Conservation (phyloP, 495 filamentous ascomycete species). For the Chaetomium tenue region DNA sequence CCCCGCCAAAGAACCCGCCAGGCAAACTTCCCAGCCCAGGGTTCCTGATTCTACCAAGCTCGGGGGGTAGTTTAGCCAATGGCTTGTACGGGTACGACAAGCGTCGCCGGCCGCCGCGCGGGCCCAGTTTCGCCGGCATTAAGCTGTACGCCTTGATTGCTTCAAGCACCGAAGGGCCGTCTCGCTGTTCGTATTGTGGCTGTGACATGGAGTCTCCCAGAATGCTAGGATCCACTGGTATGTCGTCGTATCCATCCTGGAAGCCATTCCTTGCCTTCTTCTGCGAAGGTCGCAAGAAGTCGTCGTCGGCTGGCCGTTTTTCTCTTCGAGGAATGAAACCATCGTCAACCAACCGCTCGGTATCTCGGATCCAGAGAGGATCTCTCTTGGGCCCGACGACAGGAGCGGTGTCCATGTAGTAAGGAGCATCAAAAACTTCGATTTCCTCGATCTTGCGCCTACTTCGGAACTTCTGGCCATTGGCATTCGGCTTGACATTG, state of each 20-base stretch:
- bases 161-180: constrained; percentile 30
- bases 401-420: constrained; percentile 32
- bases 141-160: constrained; percentile 36
- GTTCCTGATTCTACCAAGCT: constrained; percentile 32
- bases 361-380: constrained; percentile 24
- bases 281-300: constrained; percentile 8
- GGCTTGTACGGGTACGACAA: constrained; percentile 14
- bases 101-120: constrained; percentile 19
- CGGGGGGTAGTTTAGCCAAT: constrained; percentile 26
- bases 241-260: constrained; percentile 14
- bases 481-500: constrained; percentile 27
- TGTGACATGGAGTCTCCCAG: neutral
- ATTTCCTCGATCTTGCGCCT: constrained; percentile 36
- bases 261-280: constrained; percentile 23
- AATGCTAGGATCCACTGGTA: constrained; percentile 23
- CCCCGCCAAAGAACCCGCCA: constrained; percentile 23
- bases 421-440: constrained; percentile 40
- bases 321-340: constrained; percentile 19
- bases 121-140: constrained; percentile 27
- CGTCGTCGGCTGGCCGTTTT: constrained; percentile 15
- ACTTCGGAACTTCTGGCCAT: constrained; percentile 34
- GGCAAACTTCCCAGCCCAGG: constrained; percentile 37
- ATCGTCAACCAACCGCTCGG: constrained; percentile 14
- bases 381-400: constrained; percentile 19
- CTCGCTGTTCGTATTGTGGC: constrained; percentile 1